Percentiles rank a stretch among this genome's conserved stretches.
Conservation (phyloP, 371 early-diverging fungal genomes). For the Ecytonucleospora hepatopenaei region DNA sequence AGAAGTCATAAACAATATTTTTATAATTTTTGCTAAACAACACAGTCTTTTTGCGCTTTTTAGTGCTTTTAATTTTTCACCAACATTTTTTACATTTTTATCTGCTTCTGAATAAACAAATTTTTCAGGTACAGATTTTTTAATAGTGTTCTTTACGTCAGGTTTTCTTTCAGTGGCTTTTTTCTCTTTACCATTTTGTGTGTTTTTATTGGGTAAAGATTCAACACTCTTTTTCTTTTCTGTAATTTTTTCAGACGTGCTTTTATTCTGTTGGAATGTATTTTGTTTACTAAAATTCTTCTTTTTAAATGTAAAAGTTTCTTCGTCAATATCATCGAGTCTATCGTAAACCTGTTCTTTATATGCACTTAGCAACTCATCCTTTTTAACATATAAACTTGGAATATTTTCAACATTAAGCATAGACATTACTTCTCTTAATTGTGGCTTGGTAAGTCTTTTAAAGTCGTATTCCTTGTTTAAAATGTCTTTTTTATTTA, state of each 20-base stretch:
- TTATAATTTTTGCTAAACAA: background rate
- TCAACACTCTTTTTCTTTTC: background rate
- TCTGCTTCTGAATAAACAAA: background rate
- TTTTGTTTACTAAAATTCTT: conserved; percentile 33
- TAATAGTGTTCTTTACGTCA: background rate
- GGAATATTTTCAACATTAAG: conserved; percentile 35
- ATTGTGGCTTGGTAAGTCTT: conserved; percentile 43
- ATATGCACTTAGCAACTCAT: conserved; percentile 27
- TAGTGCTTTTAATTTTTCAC: background rate
- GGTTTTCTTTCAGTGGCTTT: background rate
- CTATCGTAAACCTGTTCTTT: conserved; percentile 36
- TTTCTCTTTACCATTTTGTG: background rate
- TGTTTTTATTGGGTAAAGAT: background rate
- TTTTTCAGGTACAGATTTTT: background rate
- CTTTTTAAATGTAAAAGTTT: too few species aligned
- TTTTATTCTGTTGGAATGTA: conserved; percentile 23
- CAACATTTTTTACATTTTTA: background rate
- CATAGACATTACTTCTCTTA: conserved; percentile 46
- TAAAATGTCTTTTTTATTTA: conserved; percentile 25
- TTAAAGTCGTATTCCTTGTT: conserved; percentile 41
- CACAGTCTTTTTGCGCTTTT: background rate
- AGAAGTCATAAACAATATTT: background rate
- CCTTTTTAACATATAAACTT: conserved; percentile 27
- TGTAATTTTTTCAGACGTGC: background rate
- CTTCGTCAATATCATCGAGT: conserved; percentile 21